These are phyloP conservation scores for Beauveria australis DNA, from an alignment of 2,329 filamentous ascomycete genomes.

Conservation along the genomic window DNA sequence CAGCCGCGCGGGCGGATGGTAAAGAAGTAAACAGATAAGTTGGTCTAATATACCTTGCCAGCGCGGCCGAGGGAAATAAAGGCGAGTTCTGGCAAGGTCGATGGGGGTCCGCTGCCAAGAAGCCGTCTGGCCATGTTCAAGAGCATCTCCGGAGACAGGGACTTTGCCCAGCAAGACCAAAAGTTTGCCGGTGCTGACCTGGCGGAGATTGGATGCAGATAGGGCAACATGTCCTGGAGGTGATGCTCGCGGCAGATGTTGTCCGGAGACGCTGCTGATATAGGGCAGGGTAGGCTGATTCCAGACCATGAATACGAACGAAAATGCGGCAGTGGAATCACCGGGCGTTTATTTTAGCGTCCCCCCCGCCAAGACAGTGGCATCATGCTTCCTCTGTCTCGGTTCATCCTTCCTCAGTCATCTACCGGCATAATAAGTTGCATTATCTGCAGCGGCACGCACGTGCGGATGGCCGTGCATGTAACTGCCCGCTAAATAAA, in stretches of 20 bases:
- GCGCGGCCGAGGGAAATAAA: neutral
- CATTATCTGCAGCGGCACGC: neutral
- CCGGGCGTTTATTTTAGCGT: neutral
- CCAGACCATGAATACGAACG: neutral
- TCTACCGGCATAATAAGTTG: neutral
- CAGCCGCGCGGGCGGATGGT: neutral
- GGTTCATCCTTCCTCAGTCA: neutral
- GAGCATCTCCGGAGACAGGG: slow-evolving; percentile 1
- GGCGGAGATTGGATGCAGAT: neutral
- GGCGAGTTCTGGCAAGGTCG: slow-evolving; percentile 6
- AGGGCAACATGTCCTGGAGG: neutral
- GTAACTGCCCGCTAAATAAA: too few relatives aligned
- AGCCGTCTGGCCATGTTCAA: neutral
- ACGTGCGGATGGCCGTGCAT: neutral
- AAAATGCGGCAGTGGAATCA: neutral
- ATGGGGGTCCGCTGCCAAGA: slow-evolving; percentile 1
- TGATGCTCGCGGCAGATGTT: neutral
- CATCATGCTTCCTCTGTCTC: neutral
- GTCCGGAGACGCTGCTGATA: neutral
- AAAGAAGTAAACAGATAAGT: neutral
- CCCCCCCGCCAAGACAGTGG: neutral
- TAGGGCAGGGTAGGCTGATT: neutral
- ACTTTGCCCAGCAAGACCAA: neutral
- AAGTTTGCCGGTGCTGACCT: neutral
- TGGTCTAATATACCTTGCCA: neutral